Conservation (phyloP, 495 filamentous ascomycete species). For the Cudoniella acicularis region DNA sequence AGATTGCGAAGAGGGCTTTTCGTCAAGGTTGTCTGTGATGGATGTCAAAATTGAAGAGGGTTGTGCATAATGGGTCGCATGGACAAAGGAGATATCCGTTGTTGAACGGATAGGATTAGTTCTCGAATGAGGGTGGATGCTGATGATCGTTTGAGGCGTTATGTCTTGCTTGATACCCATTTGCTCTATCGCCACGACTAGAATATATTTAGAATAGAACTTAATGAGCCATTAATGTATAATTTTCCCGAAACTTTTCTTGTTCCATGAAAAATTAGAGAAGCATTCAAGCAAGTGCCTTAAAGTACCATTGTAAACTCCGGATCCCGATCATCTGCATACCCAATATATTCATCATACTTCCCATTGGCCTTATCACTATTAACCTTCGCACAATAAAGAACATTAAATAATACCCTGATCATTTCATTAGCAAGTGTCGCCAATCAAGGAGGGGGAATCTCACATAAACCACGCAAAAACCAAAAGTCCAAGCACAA, state of each 20-base stretch:
- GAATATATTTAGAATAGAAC: too few species aligned
- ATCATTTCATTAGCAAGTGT: constrained; percentile 16
- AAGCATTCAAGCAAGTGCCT: too few species aligned
- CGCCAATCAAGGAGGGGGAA: background rate
- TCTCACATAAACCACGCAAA: constrained; percentile 65
- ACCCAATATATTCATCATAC: constrained; percentile 51
- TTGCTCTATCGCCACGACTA: background rate
- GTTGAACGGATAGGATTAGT: background rate
- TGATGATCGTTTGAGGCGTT: too few species aligned
- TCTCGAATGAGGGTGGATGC: background rate
- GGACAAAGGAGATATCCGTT: background rate
- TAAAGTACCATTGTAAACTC: constrained; percentile 57
- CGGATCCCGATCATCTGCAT: constrained; percentile 61
- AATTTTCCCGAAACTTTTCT: too few species aligned
- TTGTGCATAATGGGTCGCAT: too few species aligned
- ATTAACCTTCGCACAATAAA: constrained; percentile 62
- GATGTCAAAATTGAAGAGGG: too few species aligned
- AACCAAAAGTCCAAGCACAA: constrained; percentile 53
- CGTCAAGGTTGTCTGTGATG: constrained; percentile 11
- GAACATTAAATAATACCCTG: constrained; percentile 56
- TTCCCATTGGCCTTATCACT: constrained; percentile 57
- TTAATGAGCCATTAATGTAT: too few species aligned
- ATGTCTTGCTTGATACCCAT: background rate
- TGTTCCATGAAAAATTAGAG: too few species aligned
- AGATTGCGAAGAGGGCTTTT: constrained; percentile 8